Evolutionary conservation across 2,329 filamentous ascomycete species (phyloP), one percentile per base, ranked within the genome.

Genomic region (Colletotrichum musicola): DNA sequence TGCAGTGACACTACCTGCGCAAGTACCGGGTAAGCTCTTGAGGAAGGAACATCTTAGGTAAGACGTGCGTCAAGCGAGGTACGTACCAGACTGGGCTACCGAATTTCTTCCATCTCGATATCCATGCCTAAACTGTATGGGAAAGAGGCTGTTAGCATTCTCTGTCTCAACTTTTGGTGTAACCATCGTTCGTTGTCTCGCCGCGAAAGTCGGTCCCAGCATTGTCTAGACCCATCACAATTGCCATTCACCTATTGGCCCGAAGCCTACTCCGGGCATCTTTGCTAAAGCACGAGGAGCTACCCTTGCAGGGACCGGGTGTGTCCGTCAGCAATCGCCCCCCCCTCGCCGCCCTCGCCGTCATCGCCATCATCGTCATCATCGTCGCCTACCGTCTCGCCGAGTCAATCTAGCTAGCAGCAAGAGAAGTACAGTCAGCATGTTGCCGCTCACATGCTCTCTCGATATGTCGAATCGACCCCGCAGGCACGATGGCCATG

Each of bases 181-280:
- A 59, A 65, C 65, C 44, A 56, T 51, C 47, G 30, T 44, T 55
- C 64, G 58, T 56, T 58, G 64, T 67, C 59, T 63, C 38, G 25
- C 55, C 62, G 6, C 12, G 55, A 18, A 18, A 68, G 65, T 65
- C 65, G 60, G 38, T 38, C 49, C 22, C 5, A 35, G 30, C 30
- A 35, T 60, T 40, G 30, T 55, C 51, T 42, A 54, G 57, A 57
- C 20, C 46, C 10, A 27, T n/a, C 44, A 13, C 13, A n/a, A 51
- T 44, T 38, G 14, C 16, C 4, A 7, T 22, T 20, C 6, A 3
- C 1, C 6, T 10, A 65, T 68, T 68, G 65, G 55, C 2, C 4
- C 62, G 66, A 50, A 44, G 25, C 30, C 2, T 20, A 30, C 42
- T 51, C 66, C 55, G 50, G 40, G 44, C 56, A 20, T 58, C 44